Percentiles rank a stretch among this genome's conserved stretches.
These are phyloP conservation scores for Pseudopyrenochaeta lycopersici DNA, from an alignment of 2,329 filamentous ascomycete species.

Conservation along the genomic window DNA sequence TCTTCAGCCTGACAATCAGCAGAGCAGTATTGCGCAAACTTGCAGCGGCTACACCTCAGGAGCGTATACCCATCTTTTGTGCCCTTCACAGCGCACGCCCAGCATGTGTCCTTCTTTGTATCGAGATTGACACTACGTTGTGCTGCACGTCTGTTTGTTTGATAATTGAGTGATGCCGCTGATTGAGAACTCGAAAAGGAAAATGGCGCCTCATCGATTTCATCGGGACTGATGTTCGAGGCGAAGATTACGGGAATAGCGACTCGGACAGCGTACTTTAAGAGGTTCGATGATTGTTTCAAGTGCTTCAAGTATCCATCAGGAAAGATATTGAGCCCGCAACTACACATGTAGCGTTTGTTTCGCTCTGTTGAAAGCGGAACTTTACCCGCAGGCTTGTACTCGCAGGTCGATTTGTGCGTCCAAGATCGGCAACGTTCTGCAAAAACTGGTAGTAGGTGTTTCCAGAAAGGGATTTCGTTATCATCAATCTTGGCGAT, in stretches of 20 bases:
- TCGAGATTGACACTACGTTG: not conserved
- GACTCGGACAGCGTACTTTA: constrained; percentile 14
- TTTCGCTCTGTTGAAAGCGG: constrained; percentile 2
- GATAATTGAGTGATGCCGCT: not conserved
- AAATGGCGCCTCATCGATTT: not conserved
- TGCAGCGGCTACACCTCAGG: constrained; percentile 58
- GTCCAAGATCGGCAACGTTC: constrained; percentile 52
- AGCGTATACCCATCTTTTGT: constrained; percentile 39
- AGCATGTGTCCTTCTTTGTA: constrained; percentile 11
- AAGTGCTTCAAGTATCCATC: constrained; percentile 6
- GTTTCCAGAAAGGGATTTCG: constrained; percentile 21
- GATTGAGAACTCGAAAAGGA: not conserved
- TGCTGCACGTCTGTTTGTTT: not conserved
- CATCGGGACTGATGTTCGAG: constrained; percentile 14
- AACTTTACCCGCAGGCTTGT: constrained; percentile 1
- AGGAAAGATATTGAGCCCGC: constrained; percentile 14
- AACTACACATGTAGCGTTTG: constrained; percentile 8
- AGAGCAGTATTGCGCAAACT: constrained; percentile 61
- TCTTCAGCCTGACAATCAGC: constrained; percentile 63
- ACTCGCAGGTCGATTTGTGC: constrained; percentile 43
- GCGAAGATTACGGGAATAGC: constrained; percentile 17
- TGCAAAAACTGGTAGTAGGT: constrained; percentile 19
- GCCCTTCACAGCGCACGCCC: constrained; percentile 18
- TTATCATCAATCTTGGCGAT: constrained; percentile 25
- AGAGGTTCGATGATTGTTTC: not conserved